Percentiles rank a stretch among this genome's conserved stretches.
These are phyloP conservation scores for Amanita subjunquillea DNA, from an alignment of 768 basidiomycete species.

Conservation along the genomic window DNA sequence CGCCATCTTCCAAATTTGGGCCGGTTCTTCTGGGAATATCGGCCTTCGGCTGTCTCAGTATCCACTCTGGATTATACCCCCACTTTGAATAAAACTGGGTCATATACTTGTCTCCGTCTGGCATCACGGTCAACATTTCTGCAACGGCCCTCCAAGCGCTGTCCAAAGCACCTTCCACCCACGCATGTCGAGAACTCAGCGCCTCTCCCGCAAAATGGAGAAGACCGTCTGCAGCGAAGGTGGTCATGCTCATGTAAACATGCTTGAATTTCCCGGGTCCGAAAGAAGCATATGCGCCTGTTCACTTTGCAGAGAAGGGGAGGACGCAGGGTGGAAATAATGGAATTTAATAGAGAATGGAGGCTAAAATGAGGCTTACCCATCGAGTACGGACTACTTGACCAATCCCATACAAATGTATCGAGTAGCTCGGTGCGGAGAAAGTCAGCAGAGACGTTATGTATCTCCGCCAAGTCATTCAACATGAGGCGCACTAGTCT, in stretches of 20 bases:
- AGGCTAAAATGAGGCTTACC: background rate
- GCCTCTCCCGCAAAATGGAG: constrained; percentile 29
- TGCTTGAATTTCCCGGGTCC: constrained; percentile 23
- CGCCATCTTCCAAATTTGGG: background rate
- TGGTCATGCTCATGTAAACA: constrained; percentile 13
- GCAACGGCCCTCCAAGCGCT: constrained; percentile 12
- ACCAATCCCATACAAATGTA: background rate
- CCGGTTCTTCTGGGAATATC: background rate
- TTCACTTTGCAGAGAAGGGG: background rate
- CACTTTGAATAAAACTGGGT: background rate
- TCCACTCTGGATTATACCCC: background rate
- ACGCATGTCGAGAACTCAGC: constrained; percentile 20
- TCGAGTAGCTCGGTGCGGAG: background rate
- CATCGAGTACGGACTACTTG: background rate
- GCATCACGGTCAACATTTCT: constrained; percentile 8
- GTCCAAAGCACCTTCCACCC: constrained; percentile 16
- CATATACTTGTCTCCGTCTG: background rate
- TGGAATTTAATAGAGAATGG: no score
- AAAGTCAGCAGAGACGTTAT: background rate
- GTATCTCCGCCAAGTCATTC: background rate
- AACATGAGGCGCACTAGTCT: background rate
- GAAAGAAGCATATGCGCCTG: constrained; percentile 23
- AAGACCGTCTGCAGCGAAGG: constrained; percentile 10
- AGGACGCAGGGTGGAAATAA: background rate
- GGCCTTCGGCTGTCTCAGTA: background rate